Base-by-base conservation (phyloP, 1,284 basidiomycete species). In the Athelia sp. region DNA sequence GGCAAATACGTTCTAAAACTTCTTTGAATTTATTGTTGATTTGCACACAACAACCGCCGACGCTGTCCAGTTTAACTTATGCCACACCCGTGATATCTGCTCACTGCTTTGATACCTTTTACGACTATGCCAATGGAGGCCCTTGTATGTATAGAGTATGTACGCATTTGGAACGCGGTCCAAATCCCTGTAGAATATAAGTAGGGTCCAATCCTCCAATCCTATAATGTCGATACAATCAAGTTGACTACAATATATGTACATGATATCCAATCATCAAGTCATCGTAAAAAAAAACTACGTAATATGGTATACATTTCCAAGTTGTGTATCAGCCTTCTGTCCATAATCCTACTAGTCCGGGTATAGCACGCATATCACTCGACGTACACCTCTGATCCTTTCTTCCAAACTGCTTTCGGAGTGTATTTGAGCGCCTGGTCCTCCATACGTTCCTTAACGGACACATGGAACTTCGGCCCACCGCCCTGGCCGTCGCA, bases 1-100 rank as follows among this genome's bases (percentile, higher is more conserved):
- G 83, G 80, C 83, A 31, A 78, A 67, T 60, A 81, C 77, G 23
- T 76, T 84, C 64, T 84, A 55, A 43, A 52, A 43, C 45, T 38
- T 21, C 47, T 31, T 54, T 23, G 46, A 52, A 42, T 35, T 51
- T 52, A 54, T 46, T 60, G 40, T 46, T 46, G 22, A 29, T 29
- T 4, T 49, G 18, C 18, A 26, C 54, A 21, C 18, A 38, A 52
- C 40, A 44, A 52, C 45, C 43, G 43, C 52, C 44, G 34, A 18
- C 46, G 35, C 46, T 53, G 43, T 35, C 52, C 52, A 43, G 17
- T 42, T 45, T 52, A 50, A 53, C 47, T 56, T 54, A 52, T 55
- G 50, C 58, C 60, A 57, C 57, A 54, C 56, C 46, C 26, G 60
- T 54, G 58, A 29, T 47, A 18, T 31, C 45, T 47, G 14, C 8